Evolutionary conservation across 2,329 filamentous ascomycete species (phyloP).

Genomic region (Pseudopithomyces maydicus): DNA sequence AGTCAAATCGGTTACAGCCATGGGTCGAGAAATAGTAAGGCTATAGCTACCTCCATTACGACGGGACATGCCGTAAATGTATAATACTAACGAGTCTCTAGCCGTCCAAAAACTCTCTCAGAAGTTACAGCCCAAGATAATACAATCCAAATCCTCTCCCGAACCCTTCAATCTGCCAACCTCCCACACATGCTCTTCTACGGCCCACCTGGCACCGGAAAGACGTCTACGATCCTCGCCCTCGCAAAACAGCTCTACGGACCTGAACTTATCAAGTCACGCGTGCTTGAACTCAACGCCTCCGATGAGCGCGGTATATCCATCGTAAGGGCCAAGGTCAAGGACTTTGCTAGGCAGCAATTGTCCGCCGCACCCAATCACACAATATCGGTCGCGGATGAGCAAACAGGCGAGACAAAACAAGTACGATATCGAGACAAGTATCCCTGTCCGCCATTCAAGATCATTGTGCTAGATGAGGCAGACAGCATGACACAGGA

Average conservation of each 20-base stretch:
- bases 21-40: slow-evolving; percentile 99
- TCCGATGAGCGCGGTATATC: slow-evolving; percentile 98
- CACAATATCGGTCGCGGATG: slow-evolving; percentile 62
- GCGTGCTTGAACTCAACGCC: slow-evolving; percentile 98
- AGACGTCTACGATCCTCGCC: slow-evolving; percentile 96
- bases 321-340: slow-evolving; percentile 97
- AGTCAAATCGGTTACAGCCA: slow-evolving; percentile 74
- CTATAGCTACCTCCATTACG: not conserved
- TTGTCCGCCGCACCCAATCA: slow-evolving; percentile 76
- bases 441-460: slow-evolving; percentile 96
- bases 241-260: slow-evolving; percentile 97
- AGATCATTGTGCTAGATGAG: slow-evolving; percentile 98
- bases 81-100: slow-evolving; percentile 44
- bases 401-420: slow-evolving; percentile 28
- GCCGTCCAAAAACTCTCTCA: slow-evolving; percentile 88
- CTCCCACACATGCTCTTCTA: slow-evolving; percentile 99
- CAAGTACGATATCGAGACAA: slow-evolving; percentile 58
- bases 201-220: slow-evolving; percentile 94
- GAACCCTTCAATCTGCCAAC: slow-evolving; percentile 94
- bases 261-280: slow-evolving; percentile 86
- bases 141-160: slow-evolving; percentile 88
- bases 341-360: slow-evolving; percentile 96
- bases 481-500: slow-evolving; percentile 99
- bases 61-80: not conserved
- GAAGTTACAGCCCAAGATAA: slow-evolving; percentile 98